These are phyloP conservation scores for Pseudozyma hubeiensis DNA, from an alignment of 1,284 basidiomycete species.

Conservation along the genomic window DNA sequence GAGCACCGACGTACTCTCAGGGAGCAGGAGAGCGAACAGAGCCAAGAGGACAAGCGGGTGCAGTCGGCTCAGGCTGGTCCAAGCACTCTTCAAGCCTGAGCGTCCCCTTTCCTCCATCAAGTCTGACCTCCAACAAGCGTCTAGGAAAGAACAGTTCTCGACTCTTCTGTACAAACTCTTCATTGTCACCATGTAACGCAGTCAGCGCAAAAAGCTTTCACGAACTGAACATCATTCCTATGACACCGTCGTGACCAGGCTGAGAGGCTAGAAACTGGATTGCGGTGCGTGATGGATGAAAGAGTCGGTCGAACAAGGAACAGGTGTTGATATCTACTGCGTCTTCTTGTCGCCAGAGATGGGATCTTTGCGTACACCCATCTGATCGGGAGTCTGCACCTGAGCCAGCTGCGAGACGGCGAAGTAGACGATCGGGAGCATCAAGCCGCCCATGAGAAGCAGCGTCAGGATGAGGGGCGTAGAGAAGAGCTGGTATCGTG, in stretches of 20 bases:
- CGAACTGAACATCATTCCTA: too few species aligned
- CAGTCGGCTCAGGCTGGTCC: constrained; percentile 10
- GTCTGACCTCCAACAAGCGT: too few species aligned
- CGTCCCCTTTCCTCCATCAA: too few species aligned
- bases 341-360: constrained; percentile 51
- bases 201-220: too few species aligned
- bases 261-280: background rate
- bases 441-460: constrained; percentile 35
- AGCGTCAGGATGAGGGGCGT: constrained; percentile 43
- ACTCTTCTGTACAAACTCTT: too few species aligned
- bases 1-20: constrained; percentile 10
- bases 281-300: background rate
- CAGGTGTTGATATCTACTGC: constrained; percentile 29
- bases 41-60: constrained; percentile 5
- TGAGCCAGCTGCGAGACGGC: constrained; percentile 50
- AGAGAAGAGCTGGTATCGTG: constrained; percentile 52
- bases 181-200: too few species aligned
- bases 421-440: constrained; percentile 46
- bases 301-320: background rate
- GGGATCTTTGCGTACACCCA: constrained; percentile 49
- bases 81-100: too few species aligned
- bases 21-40: constrained; percentile 7
- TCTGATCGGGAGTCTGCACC: constrained; percentile 51
- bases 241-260: too few species aligned
- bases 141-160: too few species aligned